These are phyloP conservation scores for Erodium moschatum DNA, from an alignment of 441 rosid species.

Conservation along the genomic window DNA sequence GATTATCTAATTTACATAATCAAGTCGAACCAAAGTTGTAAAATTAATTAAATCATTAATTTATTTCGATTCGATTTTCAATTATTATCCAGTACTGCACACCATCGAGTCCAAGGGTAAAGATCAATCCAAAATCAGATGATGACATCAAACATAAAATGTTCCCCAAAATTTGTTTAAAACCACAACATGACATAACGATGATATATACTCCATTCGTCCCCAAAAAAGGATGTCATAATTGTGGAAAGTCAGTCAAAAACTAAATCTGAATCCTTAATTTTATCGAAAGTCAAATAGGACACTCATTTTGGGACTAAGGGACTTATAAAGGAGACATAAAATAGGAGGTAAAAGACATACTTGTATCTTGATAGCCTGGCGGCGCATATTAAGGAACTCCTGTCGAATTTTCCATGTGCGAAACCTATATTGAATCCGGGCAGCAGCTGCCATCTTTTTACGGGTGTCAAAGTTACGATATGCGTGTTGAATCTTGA, in stretches of 20 bases:
- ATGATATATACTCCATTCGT: too few relatives aligned
- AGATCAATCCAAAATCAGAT: not conserved
- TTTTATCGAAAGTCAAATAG: not conserved
- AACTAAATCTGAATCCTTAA: too few relatives aligned
- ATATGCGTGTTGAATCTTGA: slow-evolving; percentile 90
- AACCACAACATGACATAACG: not conserved
- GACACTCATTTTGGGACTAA: not conserved
- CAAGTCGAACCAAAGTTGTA: too few relatives aligned
- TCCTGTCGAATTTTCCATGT: slow-evolving; percentile 71
- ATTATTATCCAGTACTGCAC: too few relatives aligned
- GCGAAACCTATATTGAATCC: slow-evolving; percentile 80
- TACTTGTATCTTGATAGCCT: slow-evolving; percentile 79
- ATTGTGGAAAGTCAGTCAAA: too few relatives aligned
- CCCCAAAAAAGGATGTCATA: too few relatives aligned
- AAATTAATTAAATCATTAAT: too few relatives aligned
- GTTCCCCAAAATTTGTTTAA: not conserved
- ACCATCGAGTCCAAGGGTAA: not conserved
- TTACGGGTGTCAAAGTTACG: slow-evolving; percentile 57
- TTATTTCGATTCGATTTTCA: too few relatives aligned
- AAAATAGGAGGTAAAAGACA: slow-evolving; percentile 18
- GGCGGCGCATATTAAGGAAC: slow-evolving; percentile 63
- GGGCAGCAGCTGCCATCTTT: slow-evolving; percentile 73
- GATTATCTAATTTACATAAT: too few relatives aligned
- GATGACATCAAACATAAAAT: not conserved
- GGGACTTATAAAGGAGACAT: not conserved